Conservation (phyloP, 371 early-diverging fungal genomes). For the Mortierella sp. region DNA sequence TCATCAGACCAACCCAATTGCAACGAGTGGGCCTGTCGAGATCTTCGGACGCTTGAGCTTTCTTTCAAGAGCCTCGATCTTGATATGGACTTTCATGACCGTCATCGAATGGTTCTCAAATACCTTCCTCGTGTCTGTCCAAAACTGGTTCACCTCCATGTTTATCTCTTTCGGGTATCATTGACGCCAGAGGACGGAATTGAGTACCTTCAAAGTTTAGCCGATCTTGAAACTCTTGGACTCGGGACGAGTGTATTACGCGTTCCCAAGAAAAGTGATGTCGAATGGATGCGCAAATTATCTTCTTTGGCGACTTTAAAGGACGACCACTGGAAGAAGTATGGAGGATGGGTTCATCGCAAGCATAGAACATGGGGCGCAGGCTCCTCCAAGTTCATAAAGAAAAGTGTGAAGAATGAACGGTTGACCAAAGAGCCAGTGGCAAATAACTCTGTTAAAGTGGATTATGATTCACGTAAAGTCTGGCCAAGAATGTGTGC, state of each 20-base stretch:
- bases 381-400: too few species aligned
- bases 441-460: too few species aligned
- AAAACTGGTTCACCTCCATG: not conserved
- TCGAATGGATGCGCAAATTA: conserved; percentile 5
- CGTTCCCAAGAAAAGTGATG: conserved; percentile 1
- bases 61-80: not conserved
- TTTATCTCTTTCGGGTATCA: not conserved
- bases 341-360: too few species aligned
- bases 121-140: conserved; percentile 7
- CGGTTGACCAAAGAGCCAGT: too few species aligned
- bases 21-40: conserved; percentile 1
- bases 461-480: too few species aligned
- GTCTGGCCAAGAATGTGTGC: too few species aligned
- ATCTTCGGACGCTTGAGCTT: conserved; percentile 6
- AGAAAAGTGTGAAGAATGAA: too few species aligned
- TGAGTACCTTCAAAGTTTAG: not conserved
- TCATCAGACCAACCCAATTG: too few species aligned
- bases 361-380: too few species aligned
- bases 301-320: too few species aligned
- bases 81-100: too few species aligned
- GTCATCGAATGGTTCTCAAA: conserved; percentile 5
- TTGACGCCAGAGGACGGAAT: not conserved
- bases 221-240: conserved; percentile 2
- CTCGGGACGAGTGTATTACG: not conserved
- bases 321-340: too few species aligned